These are phyloP conservation scores for Fraxinus anomala DNA, from an alignment of 257 asterid species.

Conservation along the genomic window DNA sequence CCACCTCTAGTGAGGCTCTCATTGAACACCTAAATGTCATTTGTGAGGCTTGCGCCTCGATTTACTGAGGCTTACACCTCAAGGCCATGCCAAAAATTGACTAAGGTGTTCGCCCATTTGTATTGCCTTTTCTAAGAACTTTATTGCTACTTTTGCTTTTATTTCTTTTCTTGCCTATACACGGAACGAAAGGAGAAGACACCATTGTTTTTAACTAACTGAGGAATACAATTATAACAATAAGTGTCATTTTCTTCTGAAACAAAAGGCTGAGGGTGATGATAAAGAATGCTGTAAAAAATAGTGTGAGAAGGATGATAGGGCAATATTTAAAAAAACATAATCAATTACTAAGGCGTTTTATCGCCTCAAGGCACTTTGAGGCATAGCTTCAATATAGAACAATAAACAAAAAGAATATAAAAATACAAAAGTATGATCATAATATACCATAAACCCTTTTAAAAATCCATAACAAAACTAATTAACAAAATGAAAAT, in stretches of 20 bases:
- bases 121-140: background rate
- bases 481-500: too few species aligned
- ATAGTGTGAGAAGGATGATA: background rate
- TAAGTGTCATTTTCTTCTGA: background rate
- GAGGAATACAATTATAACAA: background rate
- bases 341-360: too few species aligned
- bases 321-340: too few species aligned
- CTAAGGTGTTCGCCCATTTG: background rate
- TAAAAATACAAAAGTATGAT: too few species aligned
- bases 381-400: too few species aligned
- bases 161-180: background rate
- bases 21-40: background rate
- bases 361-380: too few species aligned
- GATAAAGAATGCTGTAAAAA: background rate
- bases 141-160: background rate
- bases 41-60: background rate
- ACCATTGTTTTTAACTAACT: background rate
- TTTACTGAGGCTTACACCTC: background rate
- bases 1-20: background rate
- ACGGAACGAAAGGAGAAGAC: background rate
- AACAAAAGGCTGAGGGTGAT: too few species aligned
- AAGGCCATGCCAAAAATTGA: background rate
- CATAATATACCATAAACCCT: too few species aligned
- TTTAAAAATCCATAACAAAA: too few species aligned
- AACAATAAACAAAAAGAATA: too few species aligned